Evolutionary conservation across 2,329 filamentous ascomycete species (phyloP).

Genomic region (Teratosphaeria pseudoeucalypti): DNA sequence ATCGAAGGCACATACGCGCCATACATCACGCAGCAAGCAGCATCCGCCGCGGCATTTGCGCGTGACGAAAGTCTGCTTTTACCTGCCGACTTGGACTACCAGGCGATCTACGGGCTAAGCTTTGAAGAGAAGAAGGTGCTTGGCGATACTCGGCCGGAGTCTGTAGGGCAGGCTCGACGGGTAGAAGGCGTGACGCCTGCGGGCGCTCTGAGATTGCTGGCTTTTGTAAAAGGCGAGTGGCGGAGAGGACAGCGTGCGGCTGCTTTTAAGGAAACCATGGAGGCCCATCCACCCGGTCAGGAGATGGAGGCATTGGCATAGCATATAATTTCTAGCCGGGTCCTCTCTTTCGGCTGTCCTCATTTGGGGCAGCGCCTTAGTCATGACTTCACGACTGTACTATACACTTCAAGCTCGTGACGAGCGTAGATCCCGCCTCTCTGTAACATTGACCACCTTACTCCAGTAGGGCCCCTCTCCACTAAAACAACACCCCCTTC

Average conservation of each 20-base stretch:
- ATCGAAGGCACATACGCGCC: constrained; percentile 83
- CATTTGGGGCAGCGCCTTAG: not conserved
- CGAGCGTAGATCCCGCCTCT: not conserved
- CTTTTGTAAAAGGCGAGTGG: constrained; percentile 44
- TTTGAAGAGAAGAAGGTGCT: constrained; percentile 68
- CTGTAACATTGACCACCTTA: not conserved
- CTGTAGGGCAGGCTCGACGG: constrained; percentile 74
- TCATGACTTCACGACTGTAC: not conserved
- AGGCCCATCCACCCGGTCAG: not conserved
- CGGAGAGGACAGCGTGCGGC: constrained; percentile 18
- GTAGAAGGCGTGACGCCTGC: constrained; percentile 63
- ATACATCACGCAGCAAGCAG: constrained; percentile 65
- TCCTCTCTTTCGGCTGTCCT: not conserved
- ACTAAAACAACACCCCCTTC: constrained; percentile 69
- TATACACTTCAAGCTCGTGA: not conserved
- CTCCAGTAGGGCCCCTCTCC: not conserved
- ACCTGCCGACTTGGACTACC: constrained; percentile 68
- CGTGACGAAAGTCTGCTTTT: constrained; percentile 67
- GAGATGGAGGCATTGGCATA: not conserved
- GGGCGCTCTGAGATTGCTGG: constrained; percentile 47
- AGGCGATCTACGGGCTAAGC: constrained; percentile 60
- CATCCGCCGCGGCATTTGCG: constrained; percentile 55
- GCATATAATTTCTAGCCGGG: not conserved
- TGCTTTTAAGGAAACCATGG: not conserved
- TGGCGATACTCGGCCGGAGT: constrained; percentile 63